These are phyloP conservation scores for Aspergillus tubingensis DNA, from an alignment of 2,329 filamentous ascomycete species.

Conservation along the genomic window DNA sequence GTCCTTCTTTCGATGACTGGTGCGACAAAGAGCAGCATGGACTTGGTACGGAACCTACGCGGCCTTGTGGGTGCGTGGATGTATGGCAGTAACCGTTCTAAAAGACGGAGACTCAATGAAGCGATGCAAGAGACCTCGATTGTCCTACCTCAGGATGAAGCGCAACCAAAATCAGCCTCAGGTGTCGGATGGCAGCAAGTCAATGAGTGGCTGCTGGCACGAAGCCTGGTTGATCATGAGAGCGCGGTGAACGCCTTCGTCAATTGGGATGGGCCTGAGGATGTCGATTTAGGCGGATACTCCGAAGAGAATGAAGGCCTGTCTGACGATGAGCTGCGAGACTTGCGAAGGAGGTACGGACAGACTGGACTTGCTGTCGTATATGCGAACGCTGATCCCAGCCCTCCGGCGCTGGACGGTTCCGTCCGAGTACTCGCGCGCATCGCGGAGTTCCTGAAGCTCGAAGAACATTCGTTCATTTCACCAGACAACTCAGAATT, in stretches of 20 bases:
- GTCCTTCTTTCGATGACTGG: slow-evolving; percentile 52
- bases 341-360: slow-evolving; percentile 53
- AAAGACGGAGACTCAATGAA: slow-evolving; percentile 53
- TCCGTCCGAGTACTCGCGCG: slow-evolving; percentile 53
- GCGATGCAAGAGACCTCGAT: slow-evolving; percentile 30
- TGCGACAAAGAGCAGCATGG: slow-evolving; percentile 35
- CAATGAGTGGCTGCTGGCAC: slow-evolving; percentile 61
- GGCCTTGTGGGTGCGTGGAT: slow-evolving; percentile 65
- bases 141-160: slow-evolving; percentile 24
- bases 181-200: slow-evolving; percentile 57
- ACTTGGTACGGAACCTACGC: slow-evolving; percentile 57
- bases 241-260: slow-evolving; percentile 54
- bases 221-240: slow-evolving; percentile 53
- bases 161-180: slow-evolving; percentile 24
- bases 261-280: slow-evolving; percentile 62
- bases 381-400: slow-evolving; percentile 55
- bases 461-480: slow-evolving; percentile 48
- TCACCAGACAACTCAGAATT: slow-evolving; percentile 24
- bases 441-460: slow-evolving; percentile 53
- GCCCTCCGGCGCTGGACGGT: slow-evolving; percentile 47
- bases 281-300: slow-evolving; percentile 61
- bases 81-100: slow-evolving; percentile 57
- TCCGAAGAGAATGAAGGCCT: slow-evolving; percentile 45
- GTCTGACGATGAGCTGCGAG: slow-evolving; percentile 45
- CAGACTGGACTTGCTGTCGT: slow-evolving; percentile 62